A percentile compares a stretch with the other conserved stretches of the same genome.
phyloP scores from a whole-genome alignment of 2,329 filamentous ascomycete species.

The Diplocarpon mali region DNA sequence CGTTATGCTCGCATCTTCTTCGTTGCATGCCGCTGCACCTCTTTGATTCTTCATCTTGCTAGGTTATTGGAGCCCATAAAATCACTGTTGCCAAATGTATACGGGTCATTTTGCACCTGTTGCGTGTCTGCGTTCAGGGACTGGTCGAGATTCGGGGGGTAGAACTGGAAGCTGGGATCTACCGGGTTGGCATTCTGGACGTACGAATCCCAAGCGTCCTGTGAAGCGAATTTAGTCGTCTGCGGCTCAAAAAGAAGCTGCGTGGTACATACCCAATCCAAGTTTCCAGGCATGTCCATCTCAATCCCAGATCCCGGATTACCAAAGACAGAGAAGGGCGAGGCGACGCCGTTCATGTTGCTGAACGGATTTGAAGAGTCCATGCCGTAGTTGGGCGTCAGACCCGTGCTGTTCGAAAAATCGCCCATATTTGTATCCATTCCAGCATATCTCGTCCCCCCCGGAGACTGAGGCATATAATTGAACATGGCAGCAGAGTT shows the following conservation, averaged over 20 bases:
- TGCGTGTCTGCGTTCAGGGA: constrained; percentile 12
- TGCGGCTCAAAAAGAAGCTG: not conserved
- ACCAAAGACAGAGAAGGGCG: constrained; percentile 43
- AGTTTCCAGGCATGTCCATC: constrained; percentile 43
- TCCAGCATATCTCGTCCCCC: constrained; percentile 18
- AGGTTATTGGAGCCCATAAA: constrained; percentile 29
- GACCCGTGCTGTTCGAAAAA: constrained; percentile 29
- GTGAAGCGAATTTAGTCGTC: constrained; percentile 1
- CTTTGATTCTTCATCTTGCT: constrained; percentile 16
- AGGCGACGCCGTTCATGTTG: constrained; percentile 15
- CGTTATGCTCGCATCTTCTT: too few relatives aligned
- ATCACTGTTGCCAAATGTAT: constrained; percentile 20
- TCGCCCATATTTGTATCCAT: constrained; percentile 24
- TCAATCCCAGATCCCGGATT: constrained; percentile 32
- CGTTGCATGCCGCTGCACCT: not conserved
- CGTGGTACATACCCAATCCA: constrained; percentile 48
- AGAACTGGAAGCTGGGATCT: constrained; percentile 26
- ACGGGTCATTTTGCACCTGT: constrained; percentile 11
- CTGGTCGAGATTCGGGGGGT: constrained; percentile 18
- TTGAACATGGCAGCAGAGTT: constrained; percentile 29
- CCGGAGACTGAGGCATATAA: constrained; percentile 27
- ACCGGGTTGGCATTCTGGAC: constrained; percentile 43
- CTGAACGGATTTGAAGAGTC: constrained; percentile 21
- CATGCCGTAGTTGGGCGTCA: constrained; percentile 31
- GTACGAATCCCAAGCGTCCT: constrained; percentile 61